phyloP scores from a whole-genome alignment of 306 rosid genomes.

The Cucumis hystrix region DNA sequence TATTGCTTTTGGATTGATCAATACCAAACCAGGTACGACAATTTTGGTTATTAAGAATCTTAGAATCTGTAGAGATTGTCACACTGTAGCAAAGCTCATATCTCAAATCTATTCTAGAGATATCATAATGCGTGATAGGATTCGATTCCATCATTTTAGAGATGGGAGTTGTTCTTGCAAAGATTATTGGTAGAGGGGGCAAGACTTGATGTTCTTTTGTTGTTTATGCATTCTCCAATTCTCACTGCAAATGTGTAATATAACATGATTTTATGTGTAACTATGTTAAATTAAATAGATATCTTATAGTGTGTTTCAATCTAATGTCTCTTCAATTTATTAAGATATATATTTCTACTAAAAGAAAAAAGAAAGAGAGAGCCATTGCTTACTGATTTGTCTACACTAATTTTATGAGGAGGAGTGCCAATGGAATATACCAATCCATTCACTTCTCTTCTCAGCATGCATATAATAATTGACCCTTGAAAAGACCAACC shows the following conservation, averaged over 20 bases:
- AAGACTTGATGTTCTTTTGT: not conserved
- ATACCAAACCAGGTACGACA: constrained; percentile 1
- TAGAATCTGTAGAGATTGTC: constrained; percentile 11
- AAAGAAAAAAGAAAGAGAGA: not conserved
- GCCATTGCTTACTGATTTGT: not conserved
- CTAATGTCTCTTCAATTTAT: not conserved
- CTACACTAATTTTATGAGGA: not conserved
- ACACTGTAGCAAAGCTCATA: not conserved
- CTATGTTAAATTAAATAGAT: not conserved
- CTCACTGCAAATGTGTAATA: not conserved
- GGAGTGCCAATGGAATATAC: not conserved
- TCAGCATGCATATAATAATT: not conserved
- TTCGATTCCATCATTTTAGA: constrained; percentile 13
- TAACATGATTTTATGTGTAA: not conserved
- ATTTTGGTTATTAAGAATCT: constrained; percentile 9
- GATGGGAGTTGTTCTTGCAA: constrained; percentile 15
- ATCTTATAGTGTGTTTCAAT: not conserved
- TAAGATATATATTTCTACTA: not conserved
- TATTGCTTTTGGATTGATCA: constrained; percentile 10
- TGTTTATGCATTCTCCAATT: not conserved
- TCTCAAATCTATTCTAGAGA: constrained; percentile 11
- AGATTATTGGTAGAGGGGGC: constrained; percentile 15
- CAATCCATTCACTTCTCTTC: not conserved
- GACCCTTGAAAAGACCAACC: not conserved
- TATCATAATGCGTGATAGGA: constrained; percentile 12